These are phyloP conservation scores for Helenozyma baotianmanensis DNA, from an alignment of 805 yeast species.

Conservation along the genomic window DNA sequence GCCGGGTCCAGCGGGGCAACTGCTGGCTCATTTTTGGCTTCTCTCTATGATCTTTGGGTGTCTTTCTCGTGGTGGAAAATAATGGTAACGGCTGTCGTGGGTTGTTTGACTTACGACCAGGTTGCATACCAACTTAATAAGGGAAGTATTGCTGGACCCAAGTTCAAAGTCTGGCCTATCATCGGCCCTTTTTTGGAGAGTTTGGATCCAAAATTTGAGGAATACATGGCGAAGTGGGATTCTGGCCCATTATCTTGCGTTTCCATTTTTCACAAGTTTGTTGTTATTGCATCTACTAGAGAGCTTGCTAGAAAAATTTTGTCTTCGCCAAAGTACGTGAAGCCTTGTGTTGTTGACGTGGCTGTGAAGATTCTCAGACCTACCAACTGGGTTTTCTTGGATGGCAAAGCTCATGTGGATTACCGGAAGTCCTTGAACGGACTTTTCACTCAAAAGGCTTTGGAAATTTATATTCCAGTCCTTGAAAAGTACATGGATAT, in stretches of 20 bases:
- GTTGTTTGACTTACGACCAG: constrained; percentile 63
- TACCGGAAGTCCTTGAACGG: constrained; percentile 90
- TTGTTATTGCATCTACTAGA: constrained; percentile 43
- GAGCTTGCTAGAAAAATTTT: constrained; percentile 18
- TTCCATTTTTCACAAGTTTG: constrained; percentile 96
- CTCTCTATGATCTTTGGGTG: constrained; percentile 16
- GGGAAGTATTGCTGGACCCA: constrained; percentile 89
- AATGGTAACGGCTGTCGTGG: constrained; percentile 41
- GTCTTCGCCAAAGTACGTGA: constrained; percentile 73
- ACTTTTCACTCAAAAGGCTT: constrained; percentile 77
- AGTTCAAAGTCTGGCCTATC: constrained; percentile 83
- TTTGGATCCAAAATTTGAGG: constrained; percentile 92
- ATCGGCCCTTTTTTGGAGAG: constrained; percentile 96
- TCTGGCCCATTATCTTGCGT: constrained; percentile 95
- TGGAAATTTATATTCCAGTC: constrained; percentile 77
- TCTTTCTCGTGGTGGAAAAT: constrained; percentile 52
- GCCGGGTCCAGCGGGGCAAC: too few species aligned
- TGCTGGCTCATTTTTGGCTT: too few species aligned
- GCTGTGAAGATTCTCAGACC: constrained; percentile 93
- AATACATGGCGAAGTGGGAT: constrained; percentile 88
- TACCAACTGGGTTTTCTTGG: constrained; percentile 95
- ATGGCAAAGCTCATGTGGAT: constrained; percentile 93
- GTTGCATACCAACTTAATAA: constrained; percentile 73
- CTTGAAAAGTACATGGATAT: constrained; percentile 81
- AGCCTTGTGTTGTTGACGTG: constrained; percentile 98